Base-by-base conservation (phyloP, 208 protist species). In the Trypanosoma lewisi region DNA sequence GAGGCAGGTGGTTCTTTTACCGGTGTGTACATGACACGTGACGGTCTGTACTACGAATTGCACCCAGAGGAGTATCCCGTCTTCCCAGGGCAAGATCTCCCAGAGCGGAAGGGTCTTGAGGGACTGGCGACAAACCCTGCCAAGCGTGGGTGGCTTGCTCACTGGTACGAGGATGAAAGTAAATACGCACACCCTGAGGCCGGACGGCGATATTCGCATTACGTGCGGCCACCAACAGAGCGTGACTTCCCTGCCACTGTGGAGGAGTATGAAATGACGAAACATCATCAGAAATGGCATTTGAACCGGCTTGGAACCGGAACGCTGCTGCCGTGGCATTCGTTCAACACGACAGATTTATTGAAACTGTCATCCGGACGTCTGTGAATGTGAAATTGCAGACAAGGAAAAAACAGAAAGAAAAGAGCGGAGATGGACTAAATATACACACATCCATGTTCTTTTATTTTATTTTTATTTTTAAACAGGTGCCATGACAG, bases 251-350 rank as follows among this genome's bases (percentile, higher is more conserved):
- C 90, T n/a, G 71, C 87, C 23, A 91, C 90, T 0, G 72, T 91
- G 0, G 85, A 94, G 51, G 90, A 96, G 70, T 89, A 91, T 59
- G 87, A 96, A 58, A 65, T 90, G 37, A 85, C 89, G n/a, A 93
- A 92, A 68, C 90, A 96, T 63, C 90, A 96, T 59, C 90, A 96
- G 73, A 94, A 94, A 70, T 96, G 90, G 90, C 90, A 96, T 65
- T 76, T 96, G 37, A 87, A 91, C 48, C 90, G 94, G 60, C 78
- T 87, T 8, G 87, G 87, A 30, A 93, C 87, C 4, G 87, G 83
- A 16, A 94, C 87, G n/a, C 58, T 94, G 49, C 66, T 96, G 23
- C 90, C 90, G 23, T 96, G 90, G 90, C 85, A 92, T 58, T 76
- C 76, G 0, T 75, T 80, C 57, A 80, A 88, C 70, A 95, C 89